Evolutionary conservation across 371 early-diverging fungal genomes (phyloP).

Genomic region (Mucor piriformis): DNA sequence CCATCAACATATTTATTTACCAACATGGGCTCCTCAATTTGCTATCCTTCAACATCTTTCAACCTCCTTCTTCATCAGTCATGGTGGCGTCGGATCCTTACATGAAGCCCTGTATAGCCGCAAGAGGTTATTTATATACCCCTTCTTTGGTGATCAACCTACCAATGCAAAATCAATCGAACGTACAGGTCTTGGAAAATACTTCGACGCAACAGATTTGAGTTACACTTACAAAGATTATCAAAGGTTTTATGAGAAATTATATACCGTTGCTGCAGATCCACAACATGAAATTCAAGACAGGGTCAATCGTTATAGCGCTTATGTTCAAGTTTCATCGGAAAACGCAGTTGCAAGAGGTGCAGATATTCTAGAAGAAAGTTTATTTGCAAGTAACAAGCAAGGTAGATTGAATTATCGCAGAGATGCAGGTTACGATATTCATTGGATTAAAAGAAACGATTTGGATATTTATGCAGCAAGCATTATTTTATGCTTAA

Average conservation of each 20-base stretch:
- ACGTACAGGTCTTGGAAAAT: neutral
- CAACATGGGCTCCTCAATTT: conserved; percentile 41
- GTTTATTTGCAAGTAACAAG: conserved; percentile 17
- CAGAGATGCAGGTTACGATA: conserved; percentile 2
- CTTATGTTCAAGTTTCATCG: conserved; percentile 16
- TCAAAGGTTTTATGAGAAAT: neutral
- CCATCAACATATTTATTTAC: conserved; percentile 5
- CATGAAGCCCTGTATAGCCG: conserved; percentile 36
- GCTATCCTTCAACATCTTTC: conserved; percentile 41
- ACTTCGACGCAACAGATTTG: neutral
- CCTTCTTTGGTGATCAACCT: conserved; percentile 47
- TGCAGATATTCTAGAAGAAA: conserved; percentile 31
- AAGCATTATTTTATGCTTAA: neutral
- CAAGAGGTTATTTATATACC: conserved; percentile 31
- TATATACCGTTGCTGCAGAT: conserved; percentile 3
- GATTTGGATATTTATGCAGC: conserved; percentile 9
- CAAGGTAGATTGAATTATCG: conserved; percentile 18
- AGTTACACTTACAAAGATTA: neutral
- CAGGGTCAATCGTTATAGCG: conserved; percentile 13
- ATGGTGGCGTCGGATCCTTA: conserved; percentile 41
- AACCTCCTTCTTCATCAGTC: conserved; percentile 34
- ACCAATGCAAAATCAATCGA: conserved; percentile 11
- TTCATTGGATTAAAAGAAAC: conserved; percentile 12
- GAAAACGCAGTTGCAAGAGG: conserved; percentile 12
- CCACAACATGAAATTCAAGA: conserved; percentile 1